Evolutionary conservation across 441 rosid genomes (phyloP).

Genomic region (Viola pubescens): DNA sequence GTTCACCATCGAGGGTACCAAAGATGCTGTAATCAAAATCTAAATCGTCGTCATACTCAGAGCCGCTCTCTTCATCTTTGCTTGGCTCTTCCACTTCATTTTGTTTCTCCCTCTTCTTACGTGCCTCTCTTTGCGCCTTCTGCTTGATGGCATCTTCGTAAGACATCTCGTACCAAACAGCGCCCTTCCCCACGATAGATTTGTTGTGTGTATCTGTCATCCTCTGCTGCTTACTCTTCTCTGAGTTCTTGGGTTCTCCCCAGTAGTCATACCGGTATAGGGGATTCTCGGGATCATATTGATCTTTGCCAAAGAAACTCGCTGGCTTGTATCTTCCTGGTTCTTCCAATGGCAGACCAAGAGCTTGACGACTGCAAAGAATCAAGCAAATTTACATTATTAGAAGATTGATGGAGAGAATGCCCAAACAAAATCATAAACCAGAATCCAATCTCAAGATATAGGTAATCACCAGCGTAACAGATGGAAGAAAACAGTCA

Average conservation of each 20-base stretch:
- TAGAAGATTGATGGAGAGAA: not conserved
- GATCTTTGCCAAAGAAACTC: conserved; percentile 78
- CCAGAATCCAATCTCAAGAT: not conserved
- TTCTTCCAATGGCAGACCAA: conserved; percentile 89
- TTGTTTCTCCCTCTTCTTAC: conserved; percentile 21
- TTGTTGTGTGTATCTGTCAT: conserved; percentile 75
- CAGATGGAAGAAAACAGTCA: too few species aligned
- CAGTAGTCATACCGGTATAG: conserved; percentile 80
- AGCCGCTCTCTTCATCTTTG: conserved; percentile 21
- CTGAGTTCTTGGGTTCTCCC: conserved; percentile 94
- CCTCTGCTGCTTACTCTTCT: conserved; percentile 72
- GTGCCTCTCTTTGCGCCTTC: conserved; percentile 47
- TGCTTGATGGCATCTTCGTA: conserved; percentile 73
- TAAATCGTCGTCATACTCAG: conserved; percentile 34
- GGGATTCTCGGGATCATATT: conserved; percentile 80
- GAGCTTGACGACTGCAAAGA: conserved; percentile 61
- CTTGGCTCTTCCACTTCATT: conserved; percentile 22
- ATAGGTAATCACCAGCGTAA: too few species aligned
- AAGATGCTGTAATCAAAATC: conserved; percentile 75
- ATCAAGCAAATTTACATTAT: not conserved
- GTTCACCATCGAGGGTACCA: conserved; percentile 32
- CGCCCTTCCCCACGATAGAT: conserved; percentile 73
- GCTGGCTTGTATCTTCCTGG: conserved; percentile 83
- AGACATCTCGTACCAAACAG: conserved; percentile 80
- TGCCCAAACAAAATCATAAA: not conserved